Base-by-base conservation (phyloP, 192 early-diverging fungal species). In the Pecoramyces ruminantium region DNA sequence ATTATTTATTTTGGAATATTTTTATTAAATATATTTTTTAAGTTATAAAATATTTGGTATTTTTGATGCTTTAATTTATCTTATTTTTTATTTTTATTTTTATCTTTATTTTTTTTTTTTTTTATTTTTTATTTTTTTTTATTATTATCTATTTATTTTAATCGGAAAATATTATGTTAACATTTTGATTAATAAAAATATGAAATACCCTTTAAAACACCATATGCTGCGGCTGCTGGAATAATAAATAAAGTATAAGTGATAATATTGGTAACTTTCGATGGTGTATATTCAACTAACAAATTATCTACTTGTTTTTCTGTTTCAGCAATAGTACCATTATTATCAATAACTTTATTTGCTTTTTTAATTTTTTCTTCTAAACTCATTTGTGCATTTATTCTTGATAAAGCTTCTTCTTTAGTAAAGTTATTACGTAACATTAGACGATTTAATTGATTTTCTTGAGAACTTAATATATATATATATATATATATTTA, bases 261-360 rank as follows among this genome's bases (percentile, higher is more conserved):
- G 0, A n/a, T 25, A 21, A 9, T 9, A 67, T 67, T 67, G 25
- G 8, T n/a, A 67, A 67, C 4, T 67, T 67, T 67, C 30, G 84
- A 82, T 5, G 86, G 87, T 25, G 16, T 79, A 29, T 80, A 51
- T 30, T 84, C 25, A 28, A 25, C 13, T 16, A 89, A 15, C 29
- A 88, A 21, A 15, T 34, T 78, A 15, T 85, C 82, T n/a, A 90
- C 87, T 78, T 87, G 87, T 28, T 83, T 80, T 30, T 87, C 83
- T 2, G 92, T 86, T 39, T 92, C 87, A 29, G 85, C 84, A 4
- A 92, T 58, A 21, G 88, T 88, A 6, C 89, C 90, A 12, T 92
- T 89, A 84, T 99, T 99, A 81, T 96, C 92, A 58, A 99, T 88
- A 25, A 99, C 93, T 79, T 91, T 87, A 30, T 94, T 88, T 0